Conservation (phyloP, 2,329 filamentous ascomycete species). For the Ramularia endophylla region DNA sequence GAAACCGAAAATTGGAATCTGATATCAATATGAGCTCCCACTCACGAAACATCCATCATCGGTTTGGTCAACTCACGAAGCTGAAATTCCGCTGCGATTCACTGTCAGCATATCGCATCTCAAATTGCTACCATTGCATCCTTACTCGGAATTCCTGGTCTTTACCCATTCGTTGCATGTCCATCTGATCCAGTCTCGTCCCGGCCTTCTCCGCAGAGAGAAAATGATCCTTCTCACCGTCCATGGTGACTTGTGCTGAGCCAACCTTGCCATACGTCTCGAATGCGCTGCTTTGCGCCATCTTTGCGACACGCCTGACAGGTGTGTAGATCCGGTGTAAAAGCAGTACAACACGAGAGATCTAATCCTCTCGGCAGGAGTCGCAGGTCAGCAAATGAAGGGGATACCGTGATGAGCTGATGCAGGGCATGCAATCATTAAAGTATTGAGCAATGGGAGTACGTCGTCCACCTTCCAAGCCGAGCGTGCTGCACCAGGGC, state of each 20-base stretch:
- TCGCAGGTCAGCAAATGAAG: not conserved
- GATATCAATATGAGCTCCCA: conserved; percentile 14
- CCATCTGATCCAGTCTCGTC: conserved; percentile 13
- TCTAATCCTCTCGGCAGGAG: not conserved
- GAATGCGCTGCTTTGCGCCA: conserved; percentile 9
- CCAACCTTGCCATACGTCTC: conserved; percentile 10
- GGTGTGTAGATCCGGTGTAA: not conserved
- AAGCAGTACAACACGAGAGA: not conserved
- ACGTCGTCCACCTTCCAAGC: conserved; percentile 3
- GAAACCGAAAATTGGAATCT: conserved; percentile 24
- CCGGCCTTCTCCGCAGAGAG: conserved; percentile 19
- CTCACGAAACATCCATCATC: conserved; percentile 2
- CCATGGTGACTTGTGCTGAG: conserved; percentile 8
- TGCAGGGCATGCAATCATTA: conserved; percentile 1
- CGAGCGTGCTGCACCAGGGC: not conserved
- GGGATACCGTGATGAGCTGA: conserved; percentile 1
- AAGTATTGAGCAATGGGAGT: conserved; percentile 4
- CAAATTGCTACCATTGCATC: not conserved
- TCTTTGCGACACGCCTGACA: not conserved
- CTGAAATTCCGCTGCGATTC: conserved; percentile 11
- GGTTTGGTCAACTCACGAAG: conserved; percentile 4
- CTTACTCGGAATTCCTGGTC: conserved; percentile 13
- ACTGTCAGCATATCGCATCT: not conserved
- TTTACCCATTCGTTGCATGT: conserved; percentile 20
- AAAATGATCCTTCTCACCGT: conserved; percentile 13